A percentile compares a stretch with the other conserved stretches of the same genome.
These are phyloP conservation scores for Funneliformis geosporum DNA, from an alignment of 192 early-diverging fungal species.

Conservation along the genomic window DNA sequence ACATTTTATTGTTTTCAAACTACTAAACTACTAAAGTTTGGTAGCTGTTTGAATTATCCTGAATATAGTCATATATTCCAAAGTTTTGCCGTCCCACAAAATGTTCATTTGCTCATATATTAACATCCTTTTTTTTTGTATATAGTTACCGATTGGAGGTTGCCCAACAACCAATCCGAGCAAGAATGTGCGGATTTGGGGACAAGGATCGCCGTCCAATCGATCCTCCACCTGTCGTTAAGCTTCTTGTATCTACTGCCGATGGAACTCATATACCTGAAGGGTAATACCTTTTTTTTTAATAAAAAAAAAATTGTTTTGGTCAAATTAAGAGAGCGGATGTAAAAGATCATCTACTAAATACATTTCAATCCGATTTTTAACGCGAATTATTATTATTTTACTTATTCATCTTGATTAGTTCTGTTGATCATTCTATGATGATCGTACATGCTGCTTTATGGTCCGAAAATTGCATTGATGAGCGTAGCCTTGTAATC, in stretches of 20 bases:
- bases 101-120: not conserved
- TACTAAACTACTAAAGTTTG: no score
- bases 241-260: slow-evolving; percentile 45
- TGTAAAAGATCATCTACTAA: not conserved
- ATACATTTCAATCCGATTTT: not conserved
- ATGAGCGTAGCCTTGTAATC: slow-evolving; percentile 41
- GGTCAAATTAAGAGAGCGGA: no score
- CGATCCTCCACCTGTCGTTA: slow-evolving; percentile 63
- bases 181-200: slow-evolving; percentile 68
- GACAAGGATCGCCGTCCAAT: slow-evolving; percentile 65
- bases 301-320: no score
- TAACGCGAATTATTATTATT: not conserved
- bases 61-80: not conserved
- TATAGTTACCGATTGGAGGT: slow-evolving; percentile 56
- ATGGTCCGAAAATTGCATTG: slow-evolving; percentile 30
- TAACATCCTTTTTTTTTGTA: not conserved
- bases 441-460: slow-evolving; percentile 41
- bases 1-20: no score
- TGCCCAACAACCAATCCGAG: slow-evolving; percentile 63
- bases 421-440: slow-evolving; percentile 24
- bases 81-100: not conserved
- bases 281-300: slow-evolving; percentile 21
- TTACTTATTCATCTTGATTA: not conserved
- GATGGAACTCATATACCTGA: slow-evolving; percentile 31
- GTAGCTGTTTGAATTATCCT: not conserved